Evolutionary conservation across 164 flowering plant species (phyloP).

Genomic region (Sextonia rubra): DNA sequence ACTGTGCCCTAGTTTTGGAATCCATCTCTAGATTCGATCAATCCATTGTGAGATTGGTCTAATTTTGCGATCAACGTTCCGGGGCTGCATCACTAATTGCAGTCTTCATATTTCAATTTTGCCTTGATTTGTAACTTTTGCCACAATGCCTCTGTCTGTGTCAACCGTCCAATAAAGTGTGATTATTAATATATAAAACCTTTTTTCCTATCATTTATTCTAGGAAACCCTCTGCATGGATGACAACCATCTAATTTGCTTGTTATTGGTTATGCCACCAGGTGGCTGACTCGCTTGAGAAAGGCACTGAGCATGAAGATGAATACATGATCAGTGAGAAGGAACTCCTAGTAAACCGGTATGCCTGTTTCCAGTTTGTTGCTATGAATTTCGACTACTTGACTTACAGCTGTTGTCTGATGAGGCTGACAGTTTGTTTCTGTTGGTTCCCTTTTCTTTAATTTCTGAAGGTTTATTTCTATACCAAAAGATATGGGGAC

Average conservation of each 20-base stretch:
- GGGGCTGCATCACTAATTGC: no score
- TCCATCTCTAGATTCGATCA: no score
- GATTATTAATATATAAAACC: not conserved
- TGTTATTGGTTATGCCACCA: constrained; percentile 14
- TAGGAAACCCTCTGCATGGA: no score
- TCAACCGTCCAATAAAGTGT: not conserved
- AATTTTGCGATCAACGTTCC: no score
- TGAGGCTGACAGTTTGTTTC: not conserved
- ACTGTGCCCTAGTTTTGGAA: no score
- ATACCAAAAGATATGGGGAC: constrained; percentile 99
- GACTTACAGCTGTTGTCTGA: constrained; percentile 6
- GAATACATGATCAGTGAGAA: constrained; percentile 99
- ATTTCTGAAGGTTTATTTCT: constrained; percentile 72
- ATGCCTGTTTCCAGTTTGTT: not conserved
- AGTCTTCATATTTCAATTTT: not conserved
- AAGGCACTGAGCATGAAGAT: constrained; percentile 99
- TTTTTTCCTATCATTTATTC: not conserved
- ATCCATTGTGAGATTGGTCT: no score
- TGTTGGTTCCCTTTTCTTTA: constrained; percentile 3
- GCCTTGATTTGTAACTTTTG: not conserved
- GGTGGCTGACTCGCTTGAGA: constrained; percentile 99
- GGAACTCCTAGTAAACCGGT: constrained; percentile 95
- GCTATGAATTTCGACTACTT: not conserved
- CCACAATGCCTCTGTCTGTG: not conserved
- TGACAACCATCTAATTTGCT: not conserved